Conservation (phyloP, 2,329 filamentous ascomycete species). For the Alternaria conjuncta region DNA sequence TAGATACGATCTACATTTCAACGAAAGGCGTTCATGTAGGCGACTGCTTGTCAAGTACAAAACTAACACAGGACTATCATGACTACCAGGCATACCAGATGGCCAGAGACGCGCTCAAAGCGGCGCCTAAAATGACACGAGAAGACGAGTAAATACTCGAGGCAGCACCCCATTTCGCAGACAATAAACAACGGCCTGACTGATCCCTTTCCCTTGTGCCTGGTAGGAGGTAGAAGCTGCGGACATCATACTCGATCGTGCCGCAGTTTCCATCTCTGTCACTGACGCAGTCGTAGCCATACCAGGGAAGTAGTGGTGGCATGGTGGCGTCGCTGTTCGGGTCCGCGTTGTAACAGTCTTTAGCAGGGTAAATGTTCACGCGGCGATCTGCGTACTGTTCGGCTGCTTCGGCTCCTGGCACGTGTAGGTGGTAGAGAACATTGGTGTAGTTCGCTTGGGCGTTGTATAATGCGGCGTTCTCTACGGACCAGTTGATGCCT, state of each 20-base stretch:
- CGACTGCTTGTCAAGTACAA: no score
- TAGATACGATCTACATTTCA: no score
- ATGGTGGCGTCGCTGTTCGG: neutral
- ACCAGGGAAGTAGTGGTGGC: neutral
- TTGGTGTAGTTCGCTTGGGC: slow-evolving; percentile 4
- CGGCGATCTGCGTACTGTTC: neutral
- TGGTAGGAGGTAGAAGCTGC: slow-evolving; percentile 8
- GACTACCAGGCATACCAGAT: no score
- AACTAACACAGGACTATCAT: no score
- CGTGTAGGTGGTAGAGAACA: slow-evolving; percentile 9
- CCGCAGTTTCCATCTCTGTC: slow-evolving; percentile 1
- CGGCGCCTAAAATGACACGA: no score
- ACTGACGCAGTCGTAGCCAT: neutral
- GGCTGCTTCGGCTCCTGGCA: neutral
- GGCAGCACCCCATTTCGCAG: no score
- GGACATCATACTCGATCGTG: neutral
- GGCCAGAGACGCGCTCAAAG: no score
- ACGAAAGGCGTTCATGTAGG: no score
- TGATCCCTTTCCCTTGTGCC: no score
- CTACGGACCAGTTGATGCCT: slow-evolving; percentile 6
- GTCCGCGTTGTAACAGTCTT: neutral
- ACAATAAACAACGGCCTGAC: no score
- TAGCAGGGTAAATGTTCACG: neutral
- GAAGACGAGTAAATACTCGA: no score
- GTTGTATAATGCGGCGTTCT: slow-evolving; percentile 1